These are phyloP conservation scores for Madurella fahalii DNA, from an alignment of 2,329 filamentous ascomycete genomes.

Conservation along the genomic window DNA sequence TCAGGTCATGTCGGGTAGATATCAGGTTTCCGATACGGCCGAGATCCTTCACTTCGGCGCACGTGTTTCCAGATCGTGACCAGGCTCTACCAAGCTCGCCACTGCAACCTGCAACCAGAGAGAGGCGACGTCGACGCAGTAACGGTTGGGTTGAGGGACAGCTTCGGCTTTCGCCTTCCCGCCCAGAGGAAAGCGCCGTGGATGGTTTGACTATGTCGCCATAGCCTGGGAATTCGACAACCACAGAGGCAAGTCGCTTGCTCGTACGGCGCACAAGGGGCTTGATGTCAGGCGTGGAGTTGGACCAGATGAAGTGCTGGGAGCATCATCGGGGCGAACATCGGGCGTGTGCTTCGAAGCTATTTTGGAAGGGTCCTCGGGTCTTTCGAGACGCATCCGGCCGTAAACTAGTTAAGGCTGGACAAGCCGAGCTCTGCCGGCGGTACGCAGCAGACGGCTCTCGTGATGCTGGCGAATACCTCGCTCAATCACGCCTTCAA, in stretches of 20 bases:
- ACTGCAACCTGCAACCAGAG: neutral
- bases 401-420: no score
- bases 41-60: neutral
- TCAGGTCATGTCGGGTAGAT: no score
- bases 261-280: neutral
- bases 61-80: neutral
- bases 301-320: no score
- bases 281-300: neutral
- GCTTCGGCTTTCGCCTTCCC: neutral
- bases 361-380: no score
- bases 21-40: no score
- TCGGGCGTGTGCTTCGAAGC: no score
- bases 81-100: neutral
- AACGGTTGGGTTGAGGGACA: neutral
- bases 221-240: neutral
- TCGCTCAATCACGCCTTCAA: neutral
- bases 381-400: no score
- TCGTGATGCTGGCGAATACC: neutral
- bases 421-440: no score
- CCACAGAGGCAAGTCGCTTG: neutral
- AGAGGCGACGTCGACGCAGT: neutral
- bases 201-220: neutral
- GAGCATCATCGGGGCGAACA: no score
- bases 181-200: neutral
- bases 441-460: no score